Conservation (phyloP, 495 filamentous ascomycete species). For the Xeromyces bisporus region DNA sequence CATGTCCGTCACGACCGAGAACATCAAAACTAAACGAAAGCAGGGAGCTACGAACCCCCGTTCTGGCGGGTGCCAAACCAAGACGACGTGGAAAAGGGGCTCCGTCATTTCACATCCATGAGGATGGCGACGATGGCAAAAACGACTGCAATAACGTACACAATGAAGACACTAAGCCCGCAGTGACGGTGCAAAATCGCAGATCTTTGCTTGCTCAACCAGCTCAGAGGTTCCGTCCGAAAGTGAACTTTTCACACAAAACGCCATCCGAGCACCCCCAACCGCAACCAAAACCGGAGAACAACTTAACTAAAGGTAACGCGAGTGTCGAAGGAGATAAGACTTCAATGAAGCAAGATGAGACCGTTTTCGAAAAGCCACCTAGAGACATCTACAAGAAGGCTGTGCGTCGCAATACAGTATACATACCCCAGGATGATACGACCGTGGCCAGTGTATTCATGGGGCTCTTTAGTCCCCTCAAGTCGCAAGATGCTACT, state of each 20-base stretch:
- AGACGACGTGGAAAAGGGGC: conserved; percentile 11
- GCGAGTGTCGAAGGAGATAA: conserved; percentile 4
- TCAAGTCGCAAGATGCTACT: conserved; percentile 8
- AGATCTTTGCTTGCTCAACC: conserved; percentile 24
- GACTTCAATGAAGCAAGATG: conserved; percentile 6
- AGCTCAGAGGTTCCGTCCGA: conserved; percentile 25
- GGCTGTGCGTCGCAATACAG: conserved; percentile 18
- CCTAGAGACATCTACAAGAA: conserved; percentile 12
- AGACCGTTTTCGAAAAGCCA: not conserved
- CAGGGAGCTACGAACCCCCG: conserved; percentile 13
- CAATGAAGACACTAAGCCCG: conserved; percentile 4
- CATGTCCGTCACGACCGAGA: conserved; percentile 13
- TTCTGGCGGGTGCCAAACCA: conserved; percentile 15
- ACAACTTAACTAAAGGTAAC: not conserved
- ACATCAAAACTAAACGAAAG: conserved; percentile 6
- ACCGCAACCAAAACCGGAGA: conserved; percentile 3
- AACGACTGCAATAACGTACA: conserved; percentile 4
- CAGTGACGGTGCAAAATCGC: conserved; percentile 6
- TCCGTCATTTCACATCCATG: conserved; percentile 20
- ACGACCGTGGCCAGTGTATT: conserved; percentile 24
- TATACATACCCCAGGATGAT: conserved; percentile 28
- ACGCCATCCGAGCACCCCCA: conserved; percentile 4
- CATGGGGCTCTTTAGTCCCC: conserved; percentile 24
- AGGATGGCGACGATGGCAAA: conserved; percentile 11
- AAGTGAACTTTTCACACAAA: conserved; percentile 13